These are phyloP conservation scores for Fraxinus angustifolia DNA, from an alignment of 305 asterid species.

Conservation along the genomic window DNA sequence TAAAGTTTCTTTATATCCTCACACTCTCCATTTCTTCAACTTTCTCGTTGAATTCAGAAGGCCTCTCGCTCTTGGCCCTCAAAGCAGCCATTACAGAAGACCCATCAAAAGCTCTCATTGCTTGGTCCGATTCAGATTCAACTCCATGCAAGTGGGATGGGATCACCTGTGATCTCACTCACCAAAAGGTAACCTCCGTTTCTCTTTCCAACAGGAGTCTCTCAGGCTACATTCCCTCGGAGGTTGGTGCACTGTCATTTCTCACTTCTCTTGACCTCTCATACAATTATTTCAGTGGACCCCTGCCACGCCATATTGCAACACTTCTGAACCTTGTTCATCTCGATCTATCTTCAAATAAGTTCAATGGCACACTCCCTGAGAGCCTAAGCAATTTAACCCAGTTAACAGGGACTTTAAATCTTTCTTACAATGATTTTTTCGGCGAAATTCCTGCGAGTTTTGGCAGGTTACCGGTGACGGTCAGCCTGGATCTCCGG, in stretches of 20 bases:
- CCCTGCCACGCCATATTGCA: constrained; percentile 59
- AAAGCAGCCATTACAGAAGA: constrained; percentile 70
- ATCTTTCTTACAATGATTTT: constrained; percentile 65
- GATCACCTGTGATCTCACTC: constrained; percentile 57
- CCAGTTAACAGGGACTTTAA: constrained; percentile 65
- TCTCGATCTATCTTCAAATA: constrained; percentile 75
- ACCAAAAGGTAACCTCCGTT: constrained; percentile 49
- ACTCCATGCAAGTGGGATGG: constrained; percentile 87
- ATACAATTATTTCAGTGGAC: constrained; percentile 58
- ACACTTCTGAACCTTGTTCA: constrained; percentile 50
- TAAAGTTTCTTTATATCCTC: constrained; percentile 34
- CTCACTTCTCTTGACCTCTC: constrained; percentile 70
- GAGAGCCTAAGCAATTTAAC: constrained; percentile 47
- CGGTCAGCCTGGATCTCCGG: constrained; percentile 70
- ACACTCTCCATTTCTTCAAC: constrained; percentile 33
- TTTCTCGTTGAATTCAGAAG: constrained; percentile 63
- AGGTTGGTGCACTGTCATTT: constrained; percentile 66
- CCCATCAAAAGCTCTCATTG: constrained; percentile 50
- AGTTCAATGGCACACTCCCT: constrained; percentile 67
- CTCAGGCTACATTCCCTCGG: constrained; percentile 88
- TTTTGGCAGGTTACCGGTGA: constrained; percentile 71
- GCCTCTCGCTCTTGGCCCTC: constrained; percentile 79
- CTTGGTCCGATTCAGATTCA: constrained; percentile 67
- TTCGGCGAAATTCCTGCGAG: constrained; percentile 78
- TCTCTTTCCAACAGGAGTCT: constrained; percentile 60